Base-by-base conservation (phyloP, 768 basidiomycete species). In the Leucocoprinus leucothites region DNA sequence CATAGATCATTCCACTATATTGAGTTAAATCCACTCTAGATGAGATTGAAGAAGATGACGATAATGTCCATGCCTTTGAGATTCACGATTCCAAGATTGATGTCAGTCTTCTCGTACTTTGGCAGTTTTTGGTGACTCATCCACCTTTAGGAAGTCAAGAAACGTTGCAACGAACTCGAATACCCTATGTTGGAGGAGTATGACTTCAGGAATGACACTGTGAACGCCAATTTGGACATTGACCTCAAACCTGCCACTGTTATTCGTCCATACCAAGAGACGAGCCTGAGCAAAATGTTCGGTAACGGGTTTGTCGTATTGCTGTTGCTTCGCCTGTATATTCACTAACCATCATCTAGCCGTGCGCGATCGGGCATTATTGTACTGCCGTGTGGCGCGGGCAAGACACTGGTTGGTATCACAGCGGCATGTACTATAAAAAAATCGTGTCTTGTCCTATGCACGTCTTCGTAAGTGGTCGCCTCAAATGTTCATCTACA, bases 181-280 rank as follows among this genome's bases (percentile, higher is more conserved):
- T 93, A 95, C 61, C 97, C 97, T 7, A 97, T 98, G 86, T 78
- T 99, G 42, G 97, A 99, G 69, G 97, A 99, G 72, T 99, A 99
- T 66, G 97, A 99, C 70, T 99, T 98, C 78, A 81, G 95, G 41
- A 96, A 98, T 66, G 97, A 99, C 68, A 94, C 91, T 0, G 75
- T 94, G 61, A 99, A 99, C 66, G 83, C 97, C 25, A 96, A 98
- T 70, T 80, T 99, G 43, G 97, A 99, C 66, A 99, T 99, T 55
- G 97, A 99, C 70, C 82, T 99, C 51, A 99, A 99, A 69, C 97
- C 97, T 2, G 90, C 94, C 34, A 98, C 97, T 2, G 89, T 96
- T 58, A 97, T 99, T 66, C 82, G 97, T 52, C 94, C 97, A 13
- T 99, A 99, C 71, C 97, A 99, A 70, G 96, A 98, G 73, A 99